Evolutionary conservation across 345 rosid genomes (phyloP).

Genomic region (Eucalyptus urophylla): DNA sequence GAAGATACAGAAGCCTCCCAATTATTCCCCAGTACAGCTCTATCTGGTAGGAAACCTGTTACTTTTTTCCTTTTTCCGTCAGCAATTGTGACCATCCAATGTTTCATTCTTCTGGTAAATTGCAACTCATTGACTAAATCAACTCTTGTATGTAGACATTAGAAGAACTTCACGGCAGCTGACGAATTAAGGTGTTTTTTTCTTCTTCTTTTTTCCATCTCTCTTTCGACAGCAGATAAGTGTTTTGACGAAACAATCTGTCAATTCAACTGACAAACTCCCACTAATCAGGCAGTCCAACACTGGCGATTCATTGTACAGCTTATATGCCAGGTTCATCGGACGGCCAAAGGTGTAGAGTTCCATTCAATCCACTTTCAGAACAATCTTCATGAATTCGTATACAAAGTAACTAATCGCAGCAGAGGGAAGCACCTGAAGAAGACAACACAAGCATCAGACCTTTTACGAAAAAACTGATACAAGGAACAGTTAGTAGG

Average conservation of each 20-base stretch:
- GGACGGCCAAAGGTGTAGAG: neutral
- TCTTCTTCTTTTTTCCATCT: neutral
- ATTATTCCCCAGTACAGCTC: neutral
- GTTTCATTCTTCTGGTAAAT: neutral
- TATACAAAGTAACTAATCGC: constrained; percentile 75
- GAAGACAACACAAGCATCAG: neutral
- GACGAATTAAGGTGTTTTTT: neutral
- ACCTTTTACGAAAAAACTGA: neutral
- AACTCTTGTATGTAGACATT: neutral
- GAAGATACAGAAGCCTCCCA: neutral
- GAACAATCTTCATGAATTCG: constrained; percentile 77
- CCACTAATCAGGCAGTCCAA: neutral
- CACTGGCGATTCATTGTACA: neutral
- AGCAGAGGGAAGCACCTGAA: constrained; percentile 87
- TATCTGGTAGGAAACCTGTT: neutral
- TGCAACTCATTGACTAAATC: neutral
- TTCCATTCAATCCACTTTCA: constrained; percentile 48
- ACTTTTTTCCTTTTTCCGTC: neutral
- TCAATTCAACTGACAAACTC: neutral
- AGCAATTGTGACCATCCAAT: neutral
- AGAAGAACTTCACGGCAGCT: neutral
- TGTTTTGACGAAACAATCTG: neutral
- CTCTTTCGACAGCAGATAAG: neutral
- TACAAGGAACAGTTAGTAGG: neutral
- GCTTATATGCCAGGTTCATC: neutral